Evolutionary conservation across 129 eudicot species (phyloP), one percentile per base, ranked within the genome.

Genomic region (Flaveria robusta): DNA sequence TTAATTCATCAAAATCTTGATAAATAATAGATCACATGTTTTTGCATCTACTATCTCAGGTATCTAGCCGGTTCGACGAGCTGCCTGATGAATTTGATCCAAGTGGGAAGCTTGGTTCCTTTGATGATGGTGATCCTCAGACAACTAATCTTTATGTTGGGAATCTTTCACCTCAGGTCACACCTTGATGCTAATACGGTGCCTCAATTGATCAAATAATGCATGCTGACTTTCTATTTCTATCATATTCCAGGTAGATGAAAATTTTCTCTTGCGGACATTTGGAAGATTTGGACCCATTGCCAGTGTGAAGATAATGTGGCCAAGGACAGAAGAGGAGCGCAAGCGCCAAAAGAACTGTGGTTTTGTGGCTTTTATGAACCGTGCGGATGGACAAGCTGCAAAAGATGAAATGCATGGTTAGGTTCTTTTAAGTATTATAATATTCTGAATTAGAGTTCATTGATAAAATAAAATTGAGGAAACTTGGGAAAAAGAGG

Each of bases 351-450:
- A 94, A 85, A 91, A 96, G 63, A 94, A 91, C 78, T 94, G 97
- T 81, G 98, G 98, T 34, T 94, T 91, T 81, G 98, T 94, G 63
- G 96, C 98, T 81, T 94, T 94, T 78, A 94, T 94, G 98, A 94
- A 94, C 64, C 87, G 98, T 74, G 87, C 89, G 49, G 96, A 94
- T 85, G 98, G 91, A 68, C 98, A 94, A 83, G 98, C 98, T 79
- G 98, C 98, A 77, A 91, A 86, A 72, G 97, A 94, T 86, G 98
- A 94, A 84, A 94, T 94, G 98, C 97, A 94, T 89, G 98, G 98
- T 94, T 74, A 66, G 66, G 7, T 27, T 12, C 49, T 55, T 78
- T 42, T 64, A 3, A 16, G 2, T 63, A 43, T 26, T 47, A 18
- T 19, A 74, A 19, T 22, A 22, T 42, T 68, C 29, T 55, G 52